These are phyloP conservation scores for Cylindrotheca closterium DNA, from an alignment of 108 stramenopile genomes.

Conservation along the genomic window DNA sequence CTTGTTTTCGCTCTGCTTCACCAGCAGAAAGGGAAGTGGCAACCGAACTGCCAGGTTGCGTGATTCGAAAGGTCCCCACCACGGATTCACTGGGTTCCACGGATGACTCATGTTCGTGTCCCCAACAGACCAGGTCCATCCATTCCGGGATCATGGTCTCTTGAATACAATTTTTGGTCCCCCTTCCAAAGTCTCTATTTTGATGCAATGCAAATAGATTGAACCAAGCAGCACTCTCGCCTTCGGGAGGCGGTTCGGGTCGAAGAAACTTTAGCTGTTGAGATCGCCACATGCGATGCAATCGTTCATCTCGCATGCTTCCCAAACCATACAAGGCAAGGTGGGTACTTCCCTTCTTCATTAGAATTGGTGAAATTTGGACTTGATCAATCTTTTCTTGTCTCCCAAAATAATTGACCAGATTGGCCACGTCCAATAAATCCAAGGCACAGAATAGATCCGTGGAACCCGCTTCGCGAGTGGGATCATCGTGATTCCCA, in stretches of 20 bases:
- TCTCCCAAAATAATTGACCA: constrained; percentile 97
- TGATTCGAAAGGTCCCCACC: constrained; percentile 91
- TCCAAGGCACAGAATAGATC: constrained; percentile 91
- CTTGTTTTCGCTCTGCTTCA: constrained; percentile 88
- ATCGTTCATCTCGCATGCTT: constrained; percentile 95
- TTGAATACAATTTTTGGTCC: constrained; percentile 94
- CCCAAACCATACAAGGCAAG: constrained; percentile 95
- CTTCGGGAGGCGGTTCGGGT: constrained; percentile 46
- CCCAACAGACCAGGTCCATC: constrained; percentile 95
- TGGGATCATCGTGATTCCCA: constrained; percentile 98
- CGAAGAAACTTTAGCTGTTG: constrained; percentile 83
- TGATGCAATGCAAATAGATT: constrained; percentile 97
- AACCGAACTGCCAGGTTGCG: constrained; percentile 94
- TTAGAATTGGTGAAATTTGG: constrained; percentile 83
- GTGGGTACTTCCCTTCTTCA: constrained; percentile 90
- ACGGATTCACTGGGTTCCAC: constrained; percentile 83
- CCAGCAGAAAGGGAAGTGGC: constrained; percentile 88
- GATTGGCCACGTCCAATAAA: constrained; percentile 78
- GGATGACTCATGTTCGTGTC: constrained; percentile 96
- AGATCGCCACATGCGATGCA: constrained; percentile 94
- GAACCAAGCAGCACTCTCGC: constrained; percentile 74
- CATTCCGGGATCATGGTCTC: constrained; percentile 98
- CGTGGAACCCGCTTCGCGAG: constrained; percentile 61
- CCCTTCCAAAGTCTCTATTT: constrained; percentile 93
- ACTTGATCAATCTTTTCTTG: constrained; percentile 88